Evolutionary conservation across 306 rosid genomes (phyloP).

Genomic region (Malus orientalis): DNA sequence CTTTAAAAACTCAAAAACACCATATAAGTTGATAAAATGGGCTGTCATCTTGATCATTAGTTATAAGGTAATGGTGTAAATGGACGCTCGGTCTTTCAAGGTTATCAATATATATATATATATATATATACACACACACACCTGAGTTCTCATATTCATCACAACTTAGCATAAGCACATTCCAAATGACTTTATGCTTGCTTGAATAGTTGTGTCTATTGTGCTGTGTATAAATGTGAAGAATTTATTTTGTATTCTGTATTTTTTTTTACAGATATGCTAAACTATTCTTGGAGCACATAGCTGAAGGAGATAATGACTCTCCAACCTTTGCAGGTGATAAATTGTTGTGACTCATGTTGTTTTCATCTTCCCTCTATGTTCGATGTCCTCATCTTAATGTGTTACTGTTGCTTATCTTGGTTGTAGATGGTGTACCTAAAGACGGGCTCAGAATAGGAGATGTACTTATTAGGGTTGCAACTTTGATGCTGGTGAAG

Average conservation of each 20-base stretch:
- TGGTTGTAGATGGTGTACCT: slow-evolving; percentile 84
- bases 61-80: not conserved
- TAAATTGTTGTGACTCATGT: slow-evolving; percentile 13
- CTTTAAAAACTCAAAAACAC: not conserved
- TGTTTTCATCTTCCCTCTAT: not conserved
- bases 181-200: not conserved
- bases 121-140: too few species aligned
- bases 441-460: slow-evolving; percentile 90
- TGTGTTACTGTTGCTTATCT: slow-evolving; percentile 13
- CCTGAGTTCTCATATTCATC: slow-evolving; percentile 2
- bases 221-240: not conserved
- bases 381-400: not conserved
- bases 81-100: not conserved
- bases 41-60: not conserved
- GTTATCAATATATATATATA: not conserved
- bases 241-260: slow-evolving; percentile 14
- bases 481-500: slow-evolving; percentile 60
- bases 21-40: not conserved
- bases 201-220: not conserved
- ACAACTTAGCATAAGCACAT: not conserved
- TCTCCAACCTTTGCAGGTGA: slow-evolving; percentile 77
- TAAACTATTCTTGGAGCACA: slow-evolving; percentile 76
- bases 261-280: slow-evolving; percentile 54
- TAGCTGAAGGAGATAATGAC: slow-evolving; percentile 72
- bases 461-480: slow-evolving; percentile 89